Base-by-base conservation (phyloP, 495 filamentous ascomycete species). In the Penicillium pancosmium region DNA sequence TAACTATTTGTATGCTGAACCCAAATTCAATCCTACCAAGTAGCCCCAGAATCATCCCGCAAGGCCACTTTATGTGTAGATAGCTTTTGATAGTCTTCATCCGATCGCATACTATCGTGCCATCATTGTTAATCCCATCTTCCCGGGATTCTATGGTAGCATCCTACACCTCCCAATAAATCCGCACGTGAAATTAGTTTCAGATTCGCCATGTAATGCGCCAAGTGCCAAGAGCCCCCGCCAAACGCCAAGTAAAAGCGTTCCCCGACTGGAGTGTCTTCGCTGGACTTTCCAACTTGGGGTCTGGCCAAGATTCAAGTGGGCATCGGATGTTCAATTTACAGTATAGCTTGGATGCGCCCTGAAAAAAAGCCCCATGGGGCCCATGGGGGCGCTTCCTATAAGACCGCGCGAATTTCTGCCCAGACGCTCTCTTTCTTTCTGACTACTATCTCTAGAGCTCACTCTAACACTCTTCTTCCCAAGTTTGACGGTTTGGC, bases 221-320 rank as follows among this genome's bases (percentile, higher is more conserved):
- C 59, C 59, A 62, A 62, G 54, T 10, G 59, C 59, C 59, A 62
- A 62, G 60, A 1, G 9, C 46, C 18, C 46, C 46, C 46, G 46
- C 46, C 46, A 27, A 48, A 27, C 19, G 46, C 46, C 46, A 48
- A 25, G 18, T n/a, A 49, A 49, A 16, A 41, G 9, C 47, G 31
- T 31, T 52, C 33, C 57, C 49, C 57, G 50, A 54, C 38, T 55
- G 41, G 4, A 57, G 4, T 54, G 55, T 16, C 41, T 44, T 62
- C 60, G 54, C 60, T 62, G 50, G 43, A 62, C 60, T 62, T 62
- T 41, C 60, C 60, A 23, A 10, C 49, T 62, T 58, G 43, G 43
- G 50, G 15, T 3, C 35, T 43, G 55, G 25, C 55, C 60, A 50
- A 34, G 55, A 41, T 5, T 54, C 16, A 33, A 18, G 55, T 51